Base-by-base conservation (phyloP, 2,329 filamentous ascomycete species). In the Chaetomiaceae sp. region DNA sequence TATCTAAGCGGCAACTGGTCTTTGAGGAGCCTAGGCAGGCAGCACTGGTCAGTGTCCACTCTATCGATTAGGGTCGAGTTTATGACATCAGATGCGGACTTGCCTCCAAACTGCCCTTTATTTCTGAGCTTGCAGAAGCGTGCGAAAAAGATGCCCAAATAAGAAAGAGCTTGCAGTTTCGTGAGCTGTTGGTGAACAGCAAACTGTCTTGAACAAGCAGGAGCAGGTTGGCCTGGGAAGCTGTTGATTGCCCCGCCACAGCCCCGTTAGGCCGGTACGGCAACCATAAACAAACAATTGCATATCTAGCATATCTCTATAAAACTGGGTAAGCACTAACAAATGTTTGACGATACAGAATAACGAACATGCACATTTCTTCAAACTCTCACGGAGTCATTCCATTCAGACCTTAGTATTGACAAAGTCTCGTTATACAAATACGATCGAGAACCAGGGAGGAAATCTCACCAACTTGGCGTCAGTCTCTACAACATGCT, bases 1-100 rank as follows among this genome's bases (percentile, higher is more conserved):
- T 48, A 16, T 48, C 33, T 2, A 27, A 34, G 20, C 11, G 42
- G 7, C 34, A 29, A 34, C 5, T 27, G 49, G 42, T 45, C 33
- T 34, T 25, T 32, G 27, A 34, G 42, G 29, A 20, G 38, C 36
- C 40, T 41, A 23, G n/a, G 16, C 21, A 48, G 49, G 42, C 50
- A 55, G 37, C 45, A 30, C 25, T 51, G 36, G 49, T 56, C 41
- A 53, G 56, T 33, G 33, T 34, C 51, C 36, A 27, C 51, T 51
- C 56, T 41, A 40, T 45, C 30, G 33, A 40, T 21, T 48, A 18
- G 34, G 32, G 27, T 20, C 20, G 36, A 33, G 21, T 9, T 44
- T 21, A 43, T 56, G 41, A 48, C 48, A 51, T 51, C 47, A 44
- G 42, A 38, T 37, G 13, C 37, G 11, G 27, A 49, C 41, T 37